Percentiles rank a stretch among this genome's conserved stretches.
phyloP scores from a whole-genome alignment of 2,329 filamentous ascomycete species.

The Nectriaceae sp. region DNA sequence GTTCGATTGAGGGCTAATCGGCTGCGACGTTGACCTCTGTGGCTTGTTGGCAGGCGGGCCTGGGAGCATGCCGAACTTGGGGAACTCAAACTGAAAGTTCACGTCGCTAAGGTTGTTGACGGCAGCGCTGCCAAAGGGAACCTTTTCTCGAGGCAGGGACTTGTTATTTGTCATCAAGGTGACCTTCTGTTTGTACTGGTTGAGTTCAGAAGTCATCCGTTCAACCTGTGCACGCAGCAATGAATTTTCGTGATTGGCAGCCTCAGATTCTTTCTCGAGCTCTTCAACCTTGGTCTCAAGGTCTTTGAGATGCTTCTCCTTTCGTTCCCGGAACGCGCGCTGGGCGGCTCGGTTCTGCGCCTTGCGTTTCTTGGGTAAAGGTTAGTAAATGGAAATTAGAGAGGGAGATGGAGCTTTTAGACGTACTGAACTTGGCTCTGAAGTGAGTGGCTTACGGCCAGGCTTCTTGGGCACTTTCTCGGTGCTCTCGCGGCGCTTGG shows the following conservation, averaged over 20 bases:
- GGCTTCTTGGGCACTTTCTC: conserved; percentile 94
- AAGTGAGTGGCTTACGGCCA: conserved; percentile 91
- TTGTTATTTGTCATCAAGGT: conserved; percentile 53
- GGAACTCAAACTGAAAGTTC: conserved; percentile 95
- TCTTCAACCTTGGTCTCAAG: conserved; percentile 78
- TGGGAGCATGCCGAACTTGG: conserved; percentile 81
- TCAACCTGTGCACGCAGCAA: conserved; percentile 85
- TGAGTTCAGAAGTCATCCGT: conserved; percentile 79
- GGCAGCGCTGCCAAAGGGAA: conserved; percentile 46
- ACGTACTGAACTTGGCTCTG: conserved; percentile 93
- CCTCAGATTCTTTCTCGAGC: conserved; percentile 80
- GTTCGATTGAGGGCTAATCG: conserved; percentile 32
- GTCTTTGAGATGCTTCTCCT: conserved; percentile 87
- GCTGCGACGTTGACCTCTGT: conserved; percentile 31
- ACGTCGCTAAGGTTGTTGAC: conserved; percentile 68
- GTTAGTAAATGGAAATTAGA: conserved; percentile 13
- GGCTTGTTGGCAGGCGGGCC: conserved; percentile 40
- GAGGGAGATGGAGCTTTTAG: background rate
- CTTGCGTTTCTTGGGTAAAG: conserved; percentile 74
- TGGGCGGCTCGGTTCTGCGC: conserved; percentile 93
- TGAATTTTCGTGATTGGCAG: conserved; percentile 82
- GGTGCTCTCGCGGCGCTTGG: conserved; percentile 78
- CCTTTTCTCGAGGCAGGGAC: conserved; percentile 41
- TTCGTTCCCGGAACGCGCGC: conserved; percentile 89
- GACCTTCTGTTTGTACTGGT: conserved; percentile 87